Conservation (phyloP, 2,329 filamentous ascomycete genomes). For the Fusarium irregulare region DNA sequence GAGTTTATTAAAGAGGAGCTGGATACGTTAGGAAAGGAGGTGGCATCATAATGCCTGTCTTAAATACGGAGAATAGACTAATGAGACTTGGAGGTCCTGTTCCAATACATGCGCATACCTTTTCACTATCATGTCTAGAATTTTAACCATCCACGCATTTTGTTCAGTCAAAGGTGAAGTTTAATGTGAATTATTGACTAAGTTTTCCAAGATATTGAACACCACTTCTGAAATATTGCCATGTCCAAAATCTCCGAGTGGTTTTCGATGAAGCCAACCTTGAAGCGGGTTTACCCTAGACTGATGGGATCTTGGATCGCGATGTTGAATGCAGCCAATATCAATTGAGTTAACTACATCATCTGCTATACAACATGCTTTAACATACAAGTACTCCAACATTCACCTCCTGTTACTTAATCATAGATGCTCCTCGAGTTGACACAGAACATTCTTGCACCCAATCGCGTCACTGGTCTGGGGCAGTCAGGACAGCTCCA, state of each 20-base stretch:
- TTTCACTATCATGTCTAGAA: neutral
- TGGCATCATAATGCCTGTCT: conserved; percentile 49
- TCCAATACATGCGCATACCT: neutral
- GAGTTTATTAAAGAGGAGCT: conserved; percentile 74
- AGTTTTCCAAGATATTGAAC: too few relatives aligned
- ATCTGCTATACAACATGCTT: neutral
- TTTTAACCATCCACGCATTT: neutral
- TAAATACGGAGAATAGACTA: conserved; percentile 35
- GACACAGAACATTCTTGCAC: conserved; percentile 2
- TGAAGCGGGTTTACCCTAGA: neutral
- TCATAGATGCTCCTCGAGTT: too few relatives aligned
- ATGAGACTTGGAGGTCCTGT: conserved; percentile 15
- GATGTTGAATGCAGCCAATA: neutral
- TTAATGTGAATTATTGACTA: too few relatives aligned
- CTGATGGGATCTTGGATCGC: neutral
- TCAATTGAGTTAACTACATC: neutral
- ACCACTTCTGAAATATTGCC: too few relatives aligned
- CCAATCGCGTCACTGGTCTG: neutral
- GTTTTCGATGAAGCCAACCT: too few relatives aligned
- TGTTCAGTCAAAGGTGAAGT: neutral
- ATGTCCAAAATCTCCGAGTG: too few relatives aligned
- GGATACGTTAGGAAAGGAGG: conserved; percentile 70
- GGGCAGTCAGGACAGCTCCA: neutral
- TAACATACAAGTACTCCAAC: neutral
- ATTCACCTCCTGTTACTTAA: neutral